Evolutionary conservation across 2,329 filamentous ascomycete species (phyloP).

Genomic region (Trichoderma brevicompactum): DNA sequence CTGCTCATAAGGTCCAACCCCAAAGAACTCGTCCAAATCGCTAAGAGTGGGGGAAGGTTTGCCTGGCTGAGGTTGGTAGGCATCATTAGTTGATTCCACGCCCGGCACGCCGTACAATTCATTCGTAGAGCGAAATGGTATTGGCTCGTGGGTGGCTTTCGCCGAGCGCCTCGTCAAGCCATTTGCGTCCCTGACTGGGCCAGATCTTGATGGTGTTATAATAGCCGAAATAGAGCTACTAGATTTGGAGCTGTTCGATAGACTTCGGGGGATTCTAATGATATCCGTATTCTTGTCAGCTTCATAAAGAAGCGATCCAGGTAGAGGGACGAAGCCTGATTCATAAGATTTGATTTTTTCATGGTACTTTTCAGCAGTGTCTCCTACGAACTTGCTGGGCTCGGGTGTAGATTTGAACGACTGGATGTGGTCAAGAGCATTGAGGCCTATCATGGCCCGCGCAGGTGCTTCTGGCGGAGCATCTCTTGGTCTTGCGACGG

Average conservation of each 20-base stretch:
- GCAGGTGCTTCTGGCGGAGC: not conserved
- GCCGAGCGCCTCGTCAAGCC: not conserved
- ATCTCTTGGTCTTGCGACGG: not conserved
- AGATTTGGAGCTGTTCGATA: conserved; percentile 26
- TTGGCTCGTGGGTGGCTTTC: not conserved
- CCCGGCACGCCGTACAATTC: not conserved
- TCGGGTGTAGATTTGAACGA: not conserved
- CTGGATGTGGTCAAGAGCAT: not conserved
- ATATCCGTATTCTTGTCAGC: conserved; percentile 19
- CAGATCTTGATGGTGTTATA: conserved; percentile 34
- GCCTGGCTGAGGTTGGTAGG: not conserved
- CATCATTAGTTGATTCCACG: not conserved
- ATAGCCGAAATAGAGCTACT: conserved; percentile 28
- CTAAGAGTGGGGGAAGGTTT: conserved; percentile 9
- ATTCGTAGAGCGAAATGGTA: not conserved
- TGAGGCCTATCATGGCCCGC: not conserved
- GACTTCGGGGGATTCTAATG: conserved; percentile 21
- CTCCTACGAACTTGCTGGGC: not conserved
- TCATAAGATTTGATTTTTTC: conserved; percentile 4
- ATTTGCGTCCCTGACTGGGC: not conserved
- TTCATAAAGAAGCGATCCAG: conserved; percentile 24
- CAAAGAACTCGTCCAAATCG: conserved; percentile 25
- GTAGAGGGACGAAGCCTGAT: conserved; percentile 22
- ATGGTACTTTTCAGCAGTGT: not conserved
- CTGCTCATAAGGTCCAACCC: conserved; percentile 14